These are phyloP conservation scores for Periconia sp. DNA, from an alignment of 2,329 filamentous ascomycete genomes.

Conservation along the genomic window DNA sequence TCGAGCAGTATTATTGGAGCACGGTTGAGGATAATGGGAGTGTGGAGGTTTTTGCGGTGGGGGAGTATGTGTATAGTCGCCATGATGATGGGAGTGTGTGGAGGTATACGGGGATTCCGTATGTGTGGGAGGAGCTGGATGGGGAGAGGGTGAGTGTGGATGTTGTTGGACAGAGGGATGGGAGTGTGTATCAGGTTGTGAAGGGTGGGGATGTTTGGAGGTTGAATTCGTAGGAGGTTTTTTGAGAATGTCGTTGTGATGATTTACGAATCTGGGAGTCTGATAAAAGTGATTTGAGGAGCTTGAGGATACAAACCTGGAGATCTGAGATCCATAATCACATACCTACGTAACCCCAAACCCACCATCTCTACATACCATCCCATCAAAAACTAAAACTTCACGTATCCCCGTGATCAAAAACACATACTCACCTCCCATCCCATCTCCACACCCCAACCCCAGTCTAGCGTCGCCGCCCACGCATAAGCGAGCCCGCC, in stretches of 20 bases:
- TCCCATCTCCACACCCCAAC: background rate
- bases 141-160: slow-evolving; percentile 3
- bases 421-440: background rate
- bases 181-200: slow-evolving; percentile 25
- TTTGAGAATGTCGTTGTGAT: background rate
- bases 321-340: too few species aligned
- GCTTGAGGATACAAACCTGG: too few species aligned
- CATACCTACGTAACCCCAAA: background rate
- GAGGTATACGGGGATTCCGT: slow-evolving; percentile 29
- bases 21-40: slow-evolving; percentile 20
- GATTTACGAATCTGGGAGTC: too few species aligned
- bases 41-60: slow-evolving; percentile 19
- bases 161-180: slow-evolving; percentile 25
- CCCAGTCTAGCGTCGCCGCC: slow-evolving; percentile 13
- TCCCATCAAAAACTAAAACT: background rate
- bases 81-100: slow-evolving; percentile 29
- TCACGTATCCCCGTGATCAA: background rate
- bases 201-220: slow-evolving; percentile 21
- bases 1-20: slow-evolving; percentile 20
- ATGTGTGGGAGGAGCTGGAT: slow-evolving; percentile 31
- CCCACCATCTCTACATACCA: background rate
- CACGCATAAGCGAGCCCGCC: slow-evolving; percentile 22
- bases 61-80: slow-evolving; percentile 22
- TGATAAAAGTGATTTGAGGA: too few species aligned
- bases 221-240: slow-evolving; percentile 17